These are phyloP conservation scores for Rhodocollybia butyracea DNA, from an alignment of 768 basidiomycete genomes.

Conservation along the genomic window DNA sequence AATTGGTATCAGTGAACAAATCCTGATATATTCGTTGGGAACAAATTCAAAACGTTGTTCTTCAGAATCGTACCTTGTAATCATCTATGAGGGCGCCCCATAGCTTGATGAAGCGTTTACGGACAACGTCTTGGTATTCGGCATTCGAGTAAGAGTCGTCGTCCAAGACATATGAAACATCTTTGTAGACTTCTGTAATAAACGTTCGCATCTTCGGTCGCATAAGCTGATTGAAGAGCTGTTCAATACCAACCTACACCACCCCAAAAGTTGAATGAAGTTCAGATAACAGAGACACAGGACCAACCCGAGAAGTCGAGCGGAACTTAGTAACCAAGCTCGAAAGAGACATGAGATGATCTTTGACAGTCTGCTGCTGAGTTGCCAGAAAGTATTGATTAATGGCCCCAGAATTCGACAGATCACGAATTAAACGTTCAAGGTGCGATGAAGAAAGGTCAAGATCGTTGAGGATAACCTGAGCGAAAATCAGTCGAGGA, in stretches of 20 bases:
- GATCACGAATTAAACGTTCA: slow-evolving; percentile 73
- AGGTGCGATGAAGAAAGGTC: slow-evolving; percentile 89
- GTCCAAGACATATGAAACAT: slow-evolving; percentile 83
- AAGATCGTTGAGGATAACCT: slow-evolving; percentile 94
- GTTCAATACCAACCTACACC: slow-evolving; percentile 77
- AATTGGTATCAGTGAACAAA: slow-evolving; percentile 84
- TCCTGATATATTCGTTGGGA: too few relatives aligned
- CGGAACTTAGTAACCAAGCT: slow-evolving; percentile 63
- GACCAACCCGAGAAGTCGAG: slow-evolving; percentile 65
- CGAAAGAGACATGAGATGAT: slow-evolving; percentile 46
- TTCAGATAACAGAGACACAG: background rate
- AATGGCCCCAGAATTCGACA: slow-evolving; percentile 50
- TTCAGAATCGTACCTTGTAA: slow-evolving; percentile 61
- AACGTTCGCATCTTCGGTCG: slow-evolving; percentile 84
- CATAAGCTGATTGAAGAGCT: slow-evolving; percentile 92
- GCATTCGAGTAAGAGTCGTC: slow-evolving; percentile 82
- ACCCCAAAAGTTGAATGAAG: slow-evolving; percentile 1
- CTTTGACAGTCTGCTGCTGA: slow-evolving; percentile 51
- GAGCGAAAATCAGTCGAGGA: slow-evolving; percentile 2
- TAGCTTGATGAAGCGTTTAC: slow-evolving; percentile 84
- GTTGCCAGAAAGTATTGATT: slow-evolving; percentile 63
- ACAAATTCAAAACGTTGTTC: background rate
- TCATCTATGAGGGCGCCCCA: slow-evolving; percentile 88
- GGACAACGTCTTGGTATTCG: slow-evolving; percentile 81
- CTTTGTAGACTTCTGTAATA: slow-evolving; percentile 86